Percentiles rank a stretch among this genome's conserved stretches.
Conservation (phyloP, 768 basidiomycete genomes). For the Dioszegia aurantiaca region DNA sequence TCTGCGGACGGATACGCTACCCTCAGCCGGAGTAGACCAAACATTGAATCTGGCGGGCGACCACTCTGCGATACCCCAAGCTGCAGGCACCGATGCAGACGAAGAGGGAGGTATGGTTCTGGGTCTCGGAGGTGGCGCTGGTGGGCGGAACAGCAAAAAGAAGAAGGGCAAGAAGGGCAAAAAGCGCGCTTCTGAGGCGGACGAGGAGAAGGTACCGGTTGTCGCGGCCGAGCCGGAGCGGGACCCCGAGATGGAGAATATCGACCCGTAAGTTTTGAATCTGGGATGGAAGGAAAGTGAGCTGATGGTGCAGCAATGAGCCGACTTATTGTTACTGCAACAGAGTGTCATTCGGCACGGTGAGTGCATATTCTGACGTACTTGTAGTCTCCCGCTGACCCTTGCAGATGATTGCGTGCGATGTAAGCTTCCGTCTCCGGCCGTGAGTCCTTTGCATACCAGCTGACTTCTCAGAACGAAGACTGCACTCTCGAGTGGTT, state of each 20-base stretch:
- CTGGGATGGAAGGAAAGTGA: neutral
- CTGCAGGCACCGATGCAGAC: conserved; percentile 6
- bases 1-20: conserved; percentile 38
- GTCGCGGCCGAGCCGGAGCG: neutral
- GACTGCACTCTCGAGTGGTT: conserved; percentile 51
- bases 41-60: conserved; percentile 19
- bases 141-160: conserved; percentile 13
- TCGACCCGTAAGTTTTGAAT: conserved; percentile 39
- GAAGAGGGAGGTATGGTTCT: conserved; percentile 25
- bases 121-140: conserved; percentile 20
- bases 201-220: neutral
- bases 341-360: conserved; percentile 45
- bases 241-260: neutral
- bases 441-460: neutral
- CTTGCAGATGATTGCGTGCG: conserved; percentile 48
- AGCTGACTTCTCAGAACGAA: conserved; percentile 39
- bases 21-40: conserved; percentile 36
- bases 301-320: conserved; percentile 37
- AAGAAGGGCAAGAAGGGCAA: conserved; percentile 22
- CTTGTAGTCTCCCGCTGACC: neutral
- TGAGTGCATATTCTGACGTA: conserved; percentile 12
- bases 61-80: neutral
- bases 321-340: conserved; percentile 51
- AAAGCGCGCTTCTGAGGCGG: conserved; percentile 17
- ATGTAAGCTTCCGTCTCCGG: conserved; percentile 41